Percentiles rank a stretch among this genome's conserved stretches.
Evolutionary conservation across 768 basidiomycete species (phyloP).

Genomic region (Russula emetica): DNA sequence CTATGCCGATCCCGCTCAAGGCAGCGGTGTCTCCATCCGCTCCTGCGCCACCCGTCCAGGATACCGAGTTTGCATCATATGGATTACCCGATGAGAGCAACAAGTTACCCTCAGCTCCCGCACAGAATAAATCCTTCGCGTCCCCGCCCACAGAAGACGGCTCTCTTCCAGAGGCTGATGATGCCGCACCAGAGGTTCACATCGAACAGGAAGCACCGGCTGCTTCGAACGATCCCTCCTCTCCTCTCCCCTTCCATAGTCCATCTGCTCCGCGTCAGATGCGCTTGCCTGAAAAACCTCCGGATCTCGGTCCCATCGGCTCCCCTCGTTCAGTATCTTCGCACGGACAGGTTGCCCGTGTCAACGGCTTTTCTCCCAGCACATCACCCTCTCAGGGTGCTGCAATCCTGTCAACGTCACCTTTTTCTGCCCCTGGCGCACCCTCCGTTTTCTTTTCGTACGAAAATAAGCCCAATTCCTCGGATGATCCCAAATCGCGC

Average conservation of each 20-base stretch:
- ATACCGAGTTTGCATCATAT: slow-evolving; percentile 70
- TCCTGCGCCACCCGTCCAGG: slow-evolving; percentile 71
- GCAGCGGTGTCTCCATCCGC: slow-evolving; percentile 71
- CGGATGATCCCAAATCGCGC: slow-evolving; percentile 39
- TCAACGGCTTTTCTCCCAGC: slow-evolving; percentile 51
- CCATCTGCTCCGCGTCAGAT: slow-evolving; percentile 49
- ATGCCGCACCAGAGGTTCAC: slow-evolving; percentile 6
- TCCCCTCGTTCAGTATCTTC: slow-evolving; percentile 52
- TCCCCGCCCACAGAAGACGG: slow-evolving; percentile 16
- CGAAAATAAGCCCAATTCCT: slow-evolving; percentile 29
- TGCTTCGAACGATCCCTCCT: slow-evolving; percentile 34
- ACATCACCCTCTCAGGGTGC: slow-evolving; percentile 49
- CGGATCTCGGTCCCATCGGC: slow-evolving; percentile 79
- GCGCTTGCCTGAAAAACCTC: slow-evolving; percentile 36
- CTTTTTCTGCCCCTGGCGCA: slow-evolving; percentile 71
- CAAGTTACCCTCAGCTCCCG: slow-evolving; percentile 45
- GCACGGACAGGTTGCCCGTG: slow-evolving; percentile 36
- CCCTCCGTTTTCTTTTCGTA: slow-evolving; percentile 51
- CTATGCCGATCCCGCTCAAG: slow-evolving; percentile 65
- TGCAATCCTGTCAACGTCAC: slow-evolving; percentile 53
- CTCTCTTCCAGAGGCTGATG: slow-evolving; percentile 16
- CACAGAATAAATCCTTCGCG: slow-evolving; percentile 32
- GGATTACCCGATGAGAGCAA: slow-evolving; percentile 59
- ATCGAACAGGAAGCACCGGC: slow-evolving; percentile 14
- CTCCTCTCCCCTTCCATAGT: slow-evolving; percentile 50